Evolutionary conservation across 2,329 filamentous ascomycete genomes (phyloP).

Genomic region (Fusarium sp.): DNA sequence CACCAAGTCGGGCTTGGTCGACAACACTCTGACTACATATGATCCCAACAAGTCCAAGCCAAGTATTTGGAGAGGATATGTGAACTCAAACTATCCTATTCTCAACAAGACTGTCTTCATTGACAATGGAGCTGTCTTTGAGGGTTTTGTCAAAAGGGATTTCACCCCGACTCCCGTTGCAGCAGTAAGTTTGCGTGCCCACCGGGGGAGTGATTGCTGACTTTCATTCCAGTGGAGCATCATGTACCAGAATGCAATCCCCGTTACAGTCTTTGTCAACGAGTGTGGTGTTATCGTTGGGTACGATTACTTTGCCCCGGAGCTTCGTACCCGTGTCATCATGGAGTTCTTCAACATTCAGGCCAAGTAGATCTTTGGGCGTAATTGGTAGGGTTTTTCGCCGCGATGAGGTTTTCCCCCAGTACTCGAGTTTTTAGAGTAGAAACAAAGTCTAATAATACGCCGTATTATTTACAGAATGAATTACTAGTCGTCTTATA

Average conservation of each 20-base stretch:
- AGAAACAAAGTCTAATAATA: neutral
- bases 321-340: conserved; percentile 41
- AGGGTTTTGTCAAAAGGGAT: conserved; percentile 32
- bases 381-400: neutral
- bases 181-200: conserved; percentile 25
- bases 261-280: conserved; percentile 49
- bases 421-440: neutral
- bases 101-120: conserved; percentile 45
- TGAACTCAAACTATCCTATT: conserved; percentile 51
- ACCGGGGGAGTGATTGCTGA: neutral
- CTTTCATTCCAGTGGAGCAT: conserved; percentile 46
- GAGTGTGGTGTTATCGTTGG: conserved; percentile 48
- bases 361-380: neutral
- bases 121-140: conserved; percentile 36
- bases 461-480: too few species aligned
- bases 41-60: conserved; percentile 21
- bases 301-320: conserved; percentile 48
- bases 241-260: conserved; percentile 48
- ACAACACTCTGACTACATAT: conserved; percentile 48
- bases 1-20: conserved; percentile 47
- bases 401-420: neutral
- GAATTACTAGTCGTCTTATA: rapidly evolving
- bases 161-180: conserved; percentile 37
- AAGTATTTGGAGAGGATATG: conserved; percentile 46
- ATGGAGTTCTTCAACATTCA: conserved; percentile 47